Evolutionary conservation across 2,329 filamentous ascomycete genomes (phyloP).

Genomic region (Epicoccum sorghinum): DNA sequence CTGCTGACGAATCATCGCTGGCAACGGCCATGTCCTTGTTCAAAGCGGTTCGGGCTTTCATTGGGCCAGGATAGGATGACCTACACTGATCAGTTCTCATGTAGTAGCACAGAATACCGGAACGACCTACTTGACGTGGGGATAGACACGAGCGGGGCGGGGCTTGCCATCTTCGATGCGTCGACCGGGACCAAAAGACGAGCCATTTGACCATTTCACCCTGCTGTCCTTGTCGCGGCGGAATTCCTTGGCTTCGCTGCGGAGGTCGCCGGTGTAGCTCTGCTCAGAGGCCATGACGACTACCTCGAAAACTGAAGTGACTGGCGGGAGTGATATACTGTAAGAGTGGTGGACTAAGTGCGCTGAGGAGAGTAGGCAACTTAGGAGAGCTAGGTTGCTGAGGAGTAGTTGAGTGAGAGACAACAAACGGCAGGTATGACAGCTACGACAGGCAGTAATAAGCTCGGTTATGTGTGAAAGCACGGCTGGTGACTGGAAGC

Average conservation of each 20-base stretch:
- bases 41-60: slow-evolving; percentile 43
- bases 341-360: slow-evolving; percentile 7
- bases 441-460: slow-evolving; percentile 37
- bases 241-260: slow-evolving; percentile 59
- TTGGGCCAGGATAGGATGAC: slow-evolving; percentile 28
- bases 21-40: slow-evolving; percentile 53
- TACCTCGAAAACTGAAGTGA: slow-evolving; percentile 16
- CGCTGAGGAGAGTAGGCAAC: slow-evolving; percentile 6
- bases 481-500: slow-evolving; percentile 35
- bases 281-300: slow-evolving; percentile 54
- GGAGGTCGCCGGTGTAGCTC: slow-evolving; percentile 59
- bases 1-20: slow-evolving; percentile 51
- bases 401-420: slow-evolving; percentile 13
- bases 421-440: slow-evolving; percentile 18
- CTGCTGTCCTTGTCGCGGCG: slow-evolving; percentile 57
- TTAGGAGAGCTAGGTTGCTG: slow-evolving; percentile 7
- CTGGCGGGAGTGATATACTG: slow-evolving; percentile 8
- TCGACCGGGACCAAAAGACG: slow-evolving; percentile 47
- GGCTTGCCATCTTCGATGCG: slow-evolving; percentile 43
- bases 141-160: slow-evolving; percentile 43
- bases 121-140: slow-evolving; percentile 38
- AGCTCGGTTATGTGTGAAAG: slow-evolving; percentile 30
- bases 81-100: slow-evolving; percentile 20
- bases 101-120: not conserved
- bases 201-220: slow-evolving; percentile 59